Evolutionary conservation across 768 basidiomycete genomes (phyloP), one percentile per base, ranked within the genome.

Genomic region (Pleurotus platypus): DNA sequence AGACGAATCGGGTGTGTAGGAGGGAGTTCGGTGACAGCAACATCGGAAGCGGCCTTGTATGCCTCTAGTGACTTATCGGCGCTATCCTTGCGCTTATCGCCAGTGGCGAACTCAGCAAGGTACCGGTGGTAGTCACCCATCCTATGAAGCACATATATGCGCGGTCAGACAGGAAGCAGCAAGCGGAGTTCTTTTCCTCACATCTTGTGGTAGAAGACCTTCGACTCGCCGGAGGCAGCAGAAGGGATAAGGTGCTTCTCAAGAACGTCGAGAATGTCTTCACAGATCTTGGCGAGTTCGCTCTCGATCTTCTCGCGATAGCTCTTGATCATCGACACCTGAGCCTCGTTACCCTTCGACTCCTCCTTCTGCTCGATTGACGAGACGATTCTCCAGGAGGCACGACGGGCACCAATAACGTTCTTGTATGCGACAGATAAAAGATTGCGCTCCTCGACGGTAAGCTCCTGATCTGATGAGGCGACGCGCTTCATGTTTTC

Each of bases 401-500:
- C 87, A 56, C 92, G 86, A 58, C 92, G 83, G 16, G 79, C 83
- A 64, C 91, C 90, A 16, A 91, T 95, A 61, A 89, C 77, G 70
- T 93, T 93, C 80, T 94, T 95, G 78, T 92, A 94, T 24, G 92
- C 92, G 59, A 93, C 83, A 2, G 92, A 94, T 57, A 94, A 82
- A 37, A 94, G 79, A 70, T 90, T 98, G 61, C 95, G 94, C 77
- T 98, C 95, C 78, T 98, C 95, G 46, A 98, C 94, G 59, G 94
- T 96, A 69, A 98, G 90, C 69, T 98, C 95, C 75, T 95, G 91
- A 83, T 96, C 94, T 59, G 94, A 94, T 30, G 93, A 94, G 57
- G 95, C 95, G 63, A 98, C 95, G 61, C 86, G 86, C 87, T 98
- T 98, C 95, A 98, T 98, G 85, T 95, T 96, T 78, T 94, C 92